Conservation (phyloP, 176 grass and related monocot species). For the Avena atlantica region DNA sequence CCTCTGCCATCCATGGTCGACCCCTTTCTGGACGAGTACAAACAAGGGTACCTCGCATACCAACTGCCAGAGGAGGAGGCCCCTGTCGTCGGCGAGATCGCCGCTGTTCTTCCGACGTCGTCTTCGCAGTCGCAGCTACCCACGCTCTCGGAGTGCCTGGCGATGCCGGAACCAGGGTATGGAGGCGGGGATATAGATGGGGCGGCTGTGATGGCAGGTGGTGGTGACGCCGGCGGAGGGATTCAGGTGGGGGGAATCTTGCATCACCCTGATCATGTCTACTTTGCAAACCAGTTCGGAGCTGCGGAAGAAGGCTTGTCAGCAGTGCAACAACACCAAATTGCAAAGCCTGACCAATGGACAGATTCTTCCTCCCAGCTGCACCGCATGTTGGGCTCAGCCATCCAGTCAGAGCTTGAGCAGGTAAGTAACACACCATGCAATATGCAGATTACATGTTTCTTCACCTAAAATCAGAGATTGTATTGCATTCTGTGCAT, state of each 20-base stretch:
- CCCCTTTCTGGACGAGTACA: conserved; percentile 55
- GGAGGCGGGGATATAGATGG: not conserved
- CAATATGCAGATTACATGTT: not conserved
- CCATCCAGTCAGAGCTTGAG: conserved; percentile 8
- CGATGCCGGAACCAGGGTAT: conserved; percentile 59
- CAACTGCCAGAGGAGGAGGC: conserved; percentile 23
- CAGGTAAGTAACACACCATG: conserved; percentile 41
- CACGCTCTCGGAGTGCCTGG: conserved; percentile 70
- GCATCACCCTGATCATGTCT: conserved; percentile 28
- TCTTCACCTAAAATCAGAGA: not conserved
- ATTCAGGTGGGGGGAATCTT: conserved; percentile 34
- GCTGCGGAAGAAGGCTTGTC: conserved; percentile 7
- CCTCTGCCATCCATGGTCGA: conserved; percentile 54
- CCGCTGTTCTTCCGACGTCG: not conserved
- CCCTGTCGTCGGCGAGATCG: too few relatives aligned
- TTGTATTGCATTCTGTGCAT: not conserved
- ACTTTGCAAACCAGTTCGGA: conserved; percentile 48
- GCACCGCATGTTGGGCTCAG: conserved; percentile 21
- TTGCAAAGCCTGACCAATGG: conserved; percentile 51
- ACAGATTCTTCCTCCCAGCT: conserved; percentile 30
- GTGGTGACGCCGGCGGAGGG: not conserved
- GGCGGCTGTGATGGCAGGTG: not conserved
- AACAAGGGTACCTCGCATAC: conserved; percentile 46
- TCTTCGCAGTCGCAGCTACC: conserved; percentile 38
- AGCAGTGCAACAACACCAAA: conserved; percentile 48